phyloP scores from a whole-genome alignment of 371 early-diverging fungal species.

The Mortierella sp. region DNA sequence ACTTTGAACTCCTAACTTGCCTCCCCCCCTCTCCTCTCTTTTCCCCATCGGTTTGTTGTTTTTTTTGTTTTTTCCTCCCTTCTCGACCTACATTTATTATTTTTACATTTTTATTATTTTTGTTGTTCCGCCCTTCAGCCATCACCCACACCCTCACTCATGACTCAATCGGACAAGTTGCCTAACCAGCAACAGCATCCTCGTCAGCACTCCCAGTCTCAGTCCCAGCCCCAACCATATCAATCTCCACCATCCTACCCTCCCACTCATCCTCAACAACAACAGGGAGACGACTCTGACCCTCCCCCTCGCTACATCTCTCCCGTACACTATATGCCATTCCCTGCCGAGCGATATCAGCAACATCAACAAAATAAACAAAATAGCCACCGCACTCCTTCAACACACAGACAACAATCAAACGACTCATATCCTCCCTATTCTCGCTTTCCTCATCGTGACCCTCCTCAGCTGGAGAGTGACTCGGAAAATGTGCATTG shows the following conservation, averaged over 20 bases:
- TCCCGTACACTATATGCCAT: neutral
- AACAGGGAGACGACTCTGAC: neutral
- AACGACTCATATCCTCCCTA: neutral
- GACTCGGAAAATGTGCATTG: neutral
- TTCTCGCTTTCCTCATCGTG: too few species aligned
- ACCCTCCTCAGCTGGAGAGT: neutral
- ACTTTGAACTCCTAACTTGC: neutral
- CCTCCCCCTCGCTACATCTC: neutral
- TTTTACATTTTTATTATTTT: neutral
- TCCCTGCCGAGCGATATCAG: neutral
- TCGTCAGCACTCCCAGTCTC: conserved; percentile 3
- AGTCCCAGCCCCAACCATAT: neutral
- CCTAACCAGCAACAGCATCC: conserved; percentile 20
- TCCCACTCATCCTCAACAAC: conserved; percentile 5
- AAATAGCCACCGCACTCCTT: conserved; percentile 3
- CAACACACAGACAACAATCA: neutral
- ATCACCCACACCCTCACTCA: neutral
- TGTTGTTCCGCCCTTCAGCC: neutral
- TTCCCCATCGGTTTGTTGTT: neutral
- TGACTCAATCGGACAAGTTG: conserved; percentile 28
- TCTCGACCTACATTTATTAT: neutral
- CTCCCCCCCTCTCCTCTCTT: neutral
- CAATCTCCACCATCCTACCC: neutral
- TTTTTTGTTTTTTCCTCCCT: neutral
- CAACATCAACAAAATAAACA: conserved; percentile 3